These are phyloP conservation scores for Mucor circinelloides DNA, from an alignment of 371 early-diverging fungal species.

Conservation along the genomic window DNA sequence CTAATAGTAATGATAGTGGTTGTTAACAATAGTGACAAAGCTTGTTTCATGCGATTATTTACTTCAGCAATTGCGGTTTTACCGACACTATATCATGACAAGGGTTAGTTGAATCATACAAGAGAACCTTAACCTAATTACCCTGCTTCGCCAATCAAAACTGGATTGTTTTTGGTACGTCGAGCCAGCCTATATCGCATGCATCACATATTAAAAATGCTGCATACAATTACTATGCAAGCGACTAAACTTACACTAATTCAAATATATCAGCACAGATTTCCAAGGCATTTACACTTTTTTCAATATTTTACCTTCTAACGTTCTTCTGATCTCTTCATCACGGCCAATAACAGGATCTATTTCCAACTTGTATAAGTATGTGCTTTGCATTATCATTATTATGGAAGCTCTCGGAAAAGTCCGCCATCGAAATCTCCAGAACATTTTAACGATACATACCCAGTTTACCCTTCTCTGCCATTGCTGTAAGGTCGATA, in stretches of 20 bases:
- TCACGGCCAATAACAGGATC: slow-evolving; percentile 90
- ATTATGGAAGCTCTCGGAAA: not conserved
- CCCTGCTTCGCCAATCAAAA: slow-evolving; percentile 84
- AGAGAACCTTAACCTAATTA: slow-evolving; percentile 13
- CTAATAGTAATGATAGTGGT: slow-evolving; percentile 32
- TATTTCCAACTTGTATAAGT: not conserved
- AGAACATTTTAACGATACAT: slow-evolving; percentile 32
- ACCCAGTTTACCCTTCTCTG: slow-evolving; percentile 67
- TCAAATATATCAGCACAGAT: not conserved
- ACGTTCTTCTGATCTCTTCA: slow-evolving; percentile 79
- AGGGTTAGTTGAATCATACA: not conserved
- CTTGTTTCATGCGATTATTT: slow-evolving; percentile 1
- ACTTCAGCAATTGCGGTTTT: slow-evolving; percentile 62
- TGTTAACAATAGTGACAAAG: not conserved
- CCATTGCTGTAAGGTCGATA: slow-evolving; percentile 79
- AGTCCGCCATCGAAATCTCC: slow-evolving; percentile 24
- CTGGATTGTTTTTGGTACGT: slow-evolving; percentile 91
- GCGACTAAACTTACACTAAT: not conserved
- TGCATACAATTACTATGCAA: no score
- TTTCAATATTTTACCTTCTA: slow-evolving; percentile 59
- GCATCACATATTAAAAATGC: not conserved
- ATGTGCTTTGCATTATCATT: not conserved
- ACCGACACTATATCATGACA: slow-evolving; percentile 44
- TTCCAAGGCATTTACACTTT: no score
- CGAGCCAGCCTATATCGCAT: slow-evolving; percentile 54